phyloP scores from a whole-genome alignment of 2,329 filamentous ascomycete genomes.

The Gaeumannomyces sp. region DNA sequence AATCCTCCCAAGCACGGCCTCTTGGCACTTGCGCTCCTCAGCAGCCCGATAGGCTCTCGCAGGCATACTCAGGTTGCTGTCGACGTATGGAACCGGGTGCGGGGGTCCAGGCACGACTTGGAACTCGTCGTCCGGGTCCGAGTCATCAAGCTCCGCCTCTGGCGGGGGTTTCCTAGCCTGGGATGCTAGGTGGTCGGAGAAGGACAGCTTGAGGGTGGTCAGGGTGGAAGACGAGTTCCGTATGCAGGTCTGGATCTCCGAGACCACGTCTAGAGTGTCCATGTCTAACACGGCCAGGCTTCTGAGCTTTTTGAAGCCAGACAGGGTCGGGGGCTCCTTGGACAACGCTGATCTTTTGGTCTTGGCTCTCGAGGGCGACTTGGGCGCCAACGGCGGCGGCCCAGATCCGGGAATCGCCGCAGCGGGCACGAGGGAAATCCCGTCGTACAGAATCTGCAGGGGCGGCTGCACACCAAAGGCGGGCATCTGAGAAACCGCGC shows the following conservation, averaged over 20 bases:
- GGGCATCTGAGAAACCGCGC: constrained; percentile 10
- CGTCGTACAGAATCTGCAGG: constrained; percentile 19
- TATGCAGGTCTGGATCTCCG: constrained; percentile 51
- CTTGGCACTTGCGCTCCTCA: constrained; percentile 49
- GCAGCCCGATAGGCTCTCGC: constrained; percentile 41
- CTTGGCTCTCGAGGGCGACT: constrained; percentile 28
- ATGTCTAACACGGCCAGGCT: constrained; percentile 53
- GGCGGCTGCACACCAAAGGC: constrained; percentile 11
- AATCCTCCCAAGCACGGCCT: constrained; percentile 44
- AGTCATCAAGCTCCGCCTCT: constrained; percentile 31
- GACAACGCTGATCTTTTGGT: constrained; percentile 24
- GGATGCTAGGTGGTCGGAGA: constrained; percentile 46
- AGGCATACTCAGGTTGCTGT: constrained; percentile 33
- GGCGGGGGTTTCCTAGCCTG: constrained; percentile 37
- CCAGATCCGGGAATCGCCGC: neutral
- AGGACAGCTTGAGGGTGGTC: constrained; percentile 49
- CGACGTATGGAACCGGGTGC: constrained; percentile 20
- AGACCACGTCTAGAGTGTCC: constrained; percentile 48
- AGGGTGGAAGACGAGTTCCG: constrained; percentile 48
- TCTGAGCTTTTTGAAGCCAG: constrained; percentile 50
- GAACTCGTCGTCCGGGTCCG: constrained; percentile 51
- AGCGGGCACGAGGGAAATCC: constrained; percentile 14
- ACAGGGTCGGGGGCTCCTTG: constrained; percentile 46
- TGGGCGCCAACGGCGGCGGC: constrained; percentile 28
- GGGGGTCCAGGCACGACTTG: constrained; percentile 31